Evolutionary conservation across 163 green algal genomes (phyloP).

Genomic region (Chloroidium sp.): DNA sequence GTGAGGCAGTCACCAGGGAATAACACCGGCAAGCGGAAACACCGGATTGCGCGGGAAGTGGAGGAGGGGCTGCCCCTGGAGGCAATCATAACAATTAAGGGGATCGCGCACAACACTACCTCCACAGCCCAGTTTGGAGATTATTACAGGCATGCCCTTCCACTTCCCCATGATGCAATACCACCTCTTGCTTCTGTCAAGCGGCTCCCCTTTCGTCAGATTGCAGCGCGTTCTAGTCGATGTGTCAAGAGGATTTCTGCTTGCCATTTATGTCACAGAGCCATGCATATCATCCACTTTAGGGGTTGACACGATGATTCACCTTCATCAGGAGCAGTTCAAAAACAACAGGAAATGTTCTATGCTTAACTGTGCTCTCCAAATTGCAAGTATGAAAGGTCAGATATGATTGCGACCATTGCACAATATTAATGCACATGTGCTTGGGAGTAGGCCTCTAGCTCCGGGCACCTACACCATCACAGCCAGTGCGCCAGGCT

Average conservation of each 20-base stretch:
- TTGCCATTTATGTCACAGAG: background rate
- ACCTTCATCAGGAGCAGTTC: background rate
- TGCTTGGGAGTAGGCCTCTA: constrained; percentile 23
- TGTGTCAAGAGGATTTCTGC: background rate
- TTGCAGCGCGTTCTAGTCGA: background rate
- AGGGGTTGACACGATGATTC: background rate
- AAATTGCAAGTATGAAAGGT: background rate
- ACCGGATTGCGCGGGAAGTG: background rate
- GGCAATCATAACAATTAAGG: constrained; percentile 26
- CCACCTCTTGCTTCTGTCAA: background rate
- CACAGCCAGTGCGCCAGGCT: constrained; percentile 22
- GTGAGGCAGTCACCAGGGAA: background rate
- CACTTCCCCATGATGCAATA: background rate
- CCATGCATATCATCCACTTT: no score
- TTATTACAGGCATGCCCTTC: constrained; percentile 28
- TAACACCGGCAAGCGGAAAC: background rate
- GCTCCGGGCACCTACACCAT: constrained; percentile 48
- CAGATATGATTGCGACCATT: background rate
- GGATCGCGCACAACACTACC: constrained; percentile 21
- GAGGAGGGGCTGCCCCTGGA: constrained; percentile 8
- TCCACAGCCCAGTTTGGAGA: constrained; percentile 14
- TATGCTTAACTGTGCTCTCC: background rate
- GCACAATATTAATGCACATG: background rate
- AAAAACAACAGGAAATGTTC: background rate
- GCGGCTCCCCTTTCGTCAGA: no score